Conservation (phyloP, 75 land plant genomes). For the Pinus albicaulis region DNA sequence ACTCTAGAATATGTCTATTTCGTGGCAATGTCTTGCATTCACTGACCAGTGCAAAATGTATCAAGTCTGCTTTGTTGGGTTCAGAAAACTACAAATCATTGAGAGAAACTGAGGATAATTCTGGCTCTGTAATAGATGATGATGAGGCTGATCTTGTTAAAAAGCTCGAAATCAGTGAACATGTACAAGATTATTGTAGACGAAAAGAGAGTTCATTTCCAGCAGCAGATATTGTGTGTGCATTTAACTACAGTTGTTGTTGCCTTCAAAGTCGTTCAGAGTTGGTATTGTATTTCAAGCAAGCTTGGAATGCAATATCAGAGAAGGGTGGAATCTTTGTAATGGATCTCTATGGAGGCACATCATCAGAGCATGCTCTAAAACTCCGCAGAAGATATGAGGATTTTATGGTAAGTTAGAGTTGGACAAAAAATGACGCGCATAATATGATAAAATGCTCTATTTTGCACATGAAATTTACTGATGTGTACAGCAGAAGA, state of each 20-base stretch:
- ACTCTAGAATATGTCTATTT: slow-evolving; percentile 56
- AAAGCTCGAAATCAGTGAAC: neutral
- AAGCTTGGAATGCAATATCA: slow-evolving; percentile 41
- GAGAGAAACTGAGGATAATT: slow-evolving; percentile 10
- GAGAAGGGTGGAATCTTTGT: slow-evolving; percentile 84
- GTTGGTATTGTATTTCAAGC: slow-evolving; percentile 66
- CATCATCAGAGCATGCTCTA: slow-evolving; percentile 69
- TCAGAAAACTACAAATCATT: slow-evolving; percentile 12
- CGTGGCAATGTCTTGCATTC: slow-evolving; percentile 84
- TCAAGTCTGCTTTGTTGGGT: slow-evolving; percentile 28
- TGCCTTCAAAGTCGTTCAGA: slow-evolving; percentile 75
- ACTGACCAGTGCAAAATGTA: slow-evolving; percentile 10
- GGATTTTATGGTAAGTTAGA: slow-evolving; percentile 59
- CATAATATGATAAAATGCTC: neutral
- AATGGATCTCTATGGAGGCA: slow-evolving; percentile 93
- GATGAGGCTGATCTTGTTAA: neutral
- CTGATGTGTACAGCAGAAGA: neutral
- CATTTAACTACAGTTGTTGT: slow-evolving; percentile 92
- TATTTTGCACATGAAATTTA: neutral
- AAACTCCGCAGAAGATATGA: slow-evolving; percentile 65
- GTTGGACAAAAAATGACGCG: neutral
- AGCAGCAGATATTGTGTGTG: slow-evolving; percentile 76
- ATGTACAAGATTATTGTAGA: slow-evolving; percentile 1
- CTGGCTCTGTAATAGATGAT: neutral
- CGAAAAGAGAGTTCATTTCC: slow-evolving; percentile 23